phyloP scores from a whole-genome alignment of 73 alveolate genomes.

The Durusdinium trenchii region DNA sequence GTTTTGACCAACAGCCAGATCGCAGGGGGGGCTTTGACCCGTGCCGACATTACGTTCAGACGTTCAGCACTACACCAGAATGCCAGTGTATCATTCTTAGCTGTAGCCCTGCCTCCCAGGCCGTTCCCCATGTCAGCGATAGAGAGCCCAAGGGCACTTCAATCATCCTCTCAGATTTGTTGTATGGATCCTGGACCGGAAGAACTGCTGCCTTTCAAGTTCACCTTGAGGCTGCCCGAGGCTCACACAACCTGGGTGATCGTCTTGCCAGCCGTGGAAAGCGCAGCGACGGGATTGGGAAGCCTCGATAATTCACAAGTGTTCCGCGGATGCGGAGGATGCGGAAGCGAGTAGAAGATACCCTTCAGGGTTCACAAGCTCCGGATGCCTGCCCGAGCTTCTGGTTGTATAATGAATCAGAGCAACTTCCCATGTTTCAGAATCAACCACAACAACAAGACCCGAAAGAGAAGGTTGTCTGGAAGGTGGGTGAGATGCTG shows the following conservation, averaged over 20 bases:
- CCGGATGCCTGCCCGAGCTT: neutral
- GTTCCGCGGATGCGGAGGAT: no score
- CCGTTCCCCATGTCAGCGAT: conserved; percentile 83
- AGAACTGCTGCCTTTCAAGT: neutral
- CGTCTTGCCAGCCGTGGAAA: conserved; percentile 53
- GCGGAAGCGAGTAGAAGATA: no score
- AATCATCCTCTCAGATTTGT: conserved; percentile 4
- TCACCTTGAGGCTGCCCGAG: neutral
- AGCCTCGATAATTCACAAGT: conserved; percentile 35
- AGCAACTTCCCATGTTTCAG: no score
- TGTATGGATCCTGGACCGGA: neutral
- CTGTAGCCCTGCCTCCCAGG: conserved; percentile 35
- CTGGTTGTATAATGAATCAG: no score
- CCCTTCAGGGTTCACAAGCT: neutral
- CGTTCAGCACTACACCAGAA: no score
- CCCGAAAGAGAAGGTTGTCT: no score
- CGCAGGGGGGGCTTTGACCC: no score
- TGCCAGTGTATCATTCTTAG: no score
- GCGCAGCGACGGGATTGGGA: conserved; percentile 45
- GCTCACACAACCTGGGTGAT: conserved; percentile 21
- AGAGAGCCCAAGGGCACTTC: conserved; percentile 65
- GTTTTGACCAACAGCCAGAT: no score
- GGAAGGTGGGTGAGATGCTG: no score
- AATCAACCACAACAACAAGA: no score
- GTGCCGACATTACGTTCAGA: no score